A percentile compares a stretch with the other conserved stretches of the same genome.
phyloP scores from a whole-genome alignment of 2,329 filamentous ascomycete genomes.

The Akanthomyces dipterigenus region DNA sequence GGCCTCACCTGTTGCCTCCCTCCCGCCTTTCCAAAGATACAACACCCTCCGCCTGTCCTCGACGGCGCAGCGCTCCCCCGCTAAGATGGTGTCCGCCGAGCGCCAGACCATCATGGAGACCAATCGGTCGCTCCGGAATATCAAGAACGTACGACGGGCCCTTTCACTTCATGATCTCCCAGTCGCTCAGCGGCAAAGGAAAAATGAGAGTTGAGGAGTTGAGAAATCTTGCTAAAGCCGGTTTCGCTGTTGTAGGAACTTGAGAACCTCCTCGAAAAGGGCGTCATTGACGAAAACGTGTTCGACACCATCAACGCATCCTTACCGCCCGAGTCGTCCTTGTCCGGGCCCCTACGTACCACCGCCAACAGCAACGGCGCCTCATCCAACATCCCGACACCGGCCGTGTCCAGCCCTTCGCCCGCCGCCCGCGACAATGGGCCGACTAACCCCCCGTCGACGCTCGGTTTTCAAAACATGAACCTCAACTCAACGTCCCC shows the following conservation, averaged over 20 bases:
- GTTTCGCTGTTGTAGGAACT: conserved; percentile 58
- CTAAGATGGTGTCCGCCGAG: conserved; percentile 39
- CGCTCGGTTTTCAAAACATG: conserved; percentile 37
- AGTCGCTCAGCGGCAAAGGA: not conserved
- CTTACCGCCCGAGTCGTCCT: conserved; percentile 64
- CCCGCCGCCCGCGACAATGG: conserved; percentile 25
- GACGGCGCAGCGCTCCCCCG: not conserved
- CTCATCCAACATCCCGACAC: conserved; percentile 19
- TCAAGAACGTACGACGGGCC: conserved; percentile 64
- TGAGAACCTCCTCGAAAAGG: conserved; percentile 78
- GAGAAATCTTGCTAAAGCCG: conserved; percentile 1
- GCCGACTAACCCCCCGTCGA: conserved; percentile 21
- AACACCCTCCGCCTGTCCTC: not conserved
- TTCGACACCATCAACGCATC: conserved; percentile 68
- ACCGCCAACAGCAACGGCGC: conserved; percentile 20
- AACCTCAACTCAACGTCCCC: conserved; percentile 28
- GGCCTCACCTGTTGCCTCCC: no score
- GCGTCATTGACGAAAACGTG: conserved; percentile 66
- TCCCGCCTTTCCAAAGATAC: not conserved
- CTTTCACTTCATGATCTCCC: not conserved
- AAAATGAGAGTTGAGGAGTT: not conserved
- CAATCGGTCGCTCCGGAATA: conserved; percentile 79
- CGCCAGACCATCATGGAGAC: conserved; percentile 59
- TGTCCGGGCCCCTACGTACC: conserved; percentile 43
- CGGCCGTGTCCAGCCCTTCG: conserved; percentile 21